A percentile compares a stretch with the other conserved stretches of the same genome.
Conservation (phyloP, 2,329 filamentous ascomycete genomes). For the Teratosphaeria pseudoeucalypti region DNA sequence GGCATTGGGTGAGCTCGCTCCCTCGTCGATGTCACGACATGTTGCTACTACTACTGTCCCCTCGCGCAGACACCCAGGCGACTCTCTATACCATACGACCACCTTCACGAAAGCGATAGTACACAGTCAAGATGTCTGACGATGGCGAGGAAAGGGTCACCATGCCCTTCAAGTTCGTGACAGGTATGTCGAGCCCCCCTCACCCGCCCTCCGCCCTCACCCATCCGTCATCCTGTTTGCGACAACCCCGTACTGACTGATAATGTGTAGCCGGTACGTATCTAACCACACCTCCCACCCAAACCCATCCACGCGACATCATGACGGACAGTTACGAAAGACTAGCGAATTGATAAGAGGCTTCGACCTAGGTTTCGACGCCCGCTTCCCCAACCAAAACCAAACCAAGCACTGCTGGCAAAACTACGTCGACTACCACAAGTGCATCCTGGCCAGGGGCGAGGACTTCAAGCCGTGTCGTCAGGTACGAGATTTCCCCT, state of each 20-base stretch:
- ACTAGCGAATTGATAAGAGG: background rate
- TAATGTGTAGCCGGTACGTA: constrained; percentile 24
- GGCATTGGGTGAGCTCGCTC: background rate
- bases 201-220: background rate
- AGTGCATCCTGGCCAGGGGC: constrained; percentile 97
- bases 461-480: constrained; percentile 96
- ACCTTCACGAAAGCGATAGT: background rate
- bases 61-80: background rate
- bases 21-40: background rate
- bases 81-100: background rate
- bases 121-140: constrained; percentile 72
- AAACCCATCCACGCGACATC: background rate
- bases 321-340: background rate
- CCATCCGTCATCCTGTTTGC: background rate
- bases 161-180: constrained; percentile 99
- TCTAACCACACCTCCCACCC: background rate
- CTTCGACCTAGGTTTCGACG: constrained; percentile 72
- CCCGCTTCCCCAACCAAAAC: constrained; percentile 97
- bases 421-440: constrained; percentile 99
- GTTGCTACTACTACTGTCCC: background rate
- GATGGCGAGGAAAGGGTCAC: constrained; percentile 71
- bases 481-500: constrained; percentile 53
- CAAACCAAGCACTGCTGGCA: constrained; percentile 99
- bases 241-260: constrained; percentile 15
- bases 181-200: constrained; percentile 54